Percentiles rank a stretch among this genome's conserved stretches.
These are phyloP conservation scores for Dendrocalamus sinicus DNA, from an alignment of 176 grass and related monocot genomes.

Conservation along the genomic window DNA sequence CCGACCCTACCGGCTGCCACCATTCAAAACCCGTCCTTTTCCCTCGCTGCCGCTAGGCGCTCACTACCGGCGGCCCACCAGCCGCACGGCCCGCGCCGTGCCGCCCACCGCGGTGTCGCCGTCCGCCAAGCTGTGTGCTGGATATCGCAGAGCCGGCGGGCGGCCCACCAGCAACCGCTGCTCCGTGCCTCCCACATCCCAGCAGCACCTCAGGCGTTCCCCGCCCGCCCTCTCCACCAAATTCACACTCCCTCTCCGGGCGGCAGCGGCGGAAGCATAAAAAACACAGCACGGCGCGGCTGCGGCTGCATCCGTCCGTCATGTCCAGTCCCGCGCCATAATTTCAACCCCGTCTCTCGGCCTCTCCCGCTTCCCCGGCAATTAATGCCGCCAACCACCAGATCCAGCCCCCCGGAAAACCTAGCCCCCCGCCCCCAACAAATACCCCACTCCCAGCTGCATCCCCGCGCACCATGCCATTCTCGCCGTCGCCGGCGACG, in stretches of 20 bases:
- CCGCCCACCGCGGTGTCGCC: background rate
- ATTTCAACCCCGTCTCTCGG: conserved; percentile 37
- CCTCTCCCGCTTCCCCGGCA: conserved; percentile 51
- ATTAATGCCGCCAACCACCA: conserved; percentile 61
- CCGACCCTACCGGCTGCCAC: too few relatives aligned
- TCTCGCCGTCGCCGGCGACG: conserved; percentile 29
- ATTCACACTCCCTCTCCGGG: background rate
- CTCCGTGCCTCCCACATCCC: background rate
- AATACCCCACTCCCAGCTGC: conserved; percentile 50
- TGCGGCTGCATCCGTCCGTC: conserved; percentile 3
- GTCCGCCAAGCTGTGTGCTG: background rate
- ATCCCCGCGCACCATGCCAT: conserved; percentile 53
- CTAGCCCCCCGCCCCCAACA: conserved; percentile 42
- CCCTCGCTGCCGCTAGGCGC: background rate
- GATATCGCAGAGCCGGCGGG: background rate
- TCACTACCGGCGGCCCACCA: background rate
- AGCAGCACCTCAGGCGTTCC: conserved; percentile 13
- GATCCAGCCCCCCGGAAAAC: conserved; percentile 39
- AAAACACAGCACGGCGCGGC: background rate
- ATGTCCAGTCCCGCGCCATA: conserved; percentile 42
- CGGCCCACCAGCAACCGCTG: conserved; percentile 24
- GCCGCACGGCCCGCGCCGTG: conserved; percentile 26
- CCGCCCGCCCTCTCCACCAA: background rate
- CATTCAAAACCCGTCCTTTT: background rate
- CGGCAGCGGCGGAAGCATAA: background rate